Percentiles rank a stretch among this genome's conserved stretches.
Conservation (phyloP, 2,329 filamentous ascomycete genomes). For the Corniculantispora saksenae region DNA sequence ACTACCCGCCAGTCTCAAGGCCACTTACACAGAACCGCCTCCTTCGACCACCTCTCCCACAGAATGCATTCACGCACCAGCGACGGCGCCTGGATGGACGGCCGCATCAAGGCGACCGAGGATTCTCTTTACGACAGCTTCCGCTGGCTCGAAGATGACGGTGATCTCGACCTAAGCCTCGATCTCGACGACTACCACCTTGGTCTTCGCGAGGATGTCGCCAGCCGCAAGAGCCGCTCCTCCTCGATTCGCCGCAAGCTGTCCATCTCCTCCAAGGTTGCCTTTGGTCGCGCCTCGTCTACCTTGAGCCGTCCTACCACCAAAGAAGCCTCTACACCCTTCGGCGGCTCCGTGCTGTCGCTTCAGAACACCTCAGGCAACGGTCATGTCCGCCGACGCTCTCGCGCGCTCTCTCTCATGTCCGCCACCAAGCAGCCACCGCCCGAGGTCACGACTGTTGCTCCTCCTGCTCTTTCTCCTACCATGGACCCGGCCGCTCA, state of each 20-base stretch:
- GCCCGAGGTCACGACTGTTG: slow-evolving; percentile 25
- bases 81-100: slow-evolving; percentile 22
- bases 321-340: slow-evolving; percentile 38
- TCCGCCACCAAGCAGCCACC: slow-evolving; percentile 43
- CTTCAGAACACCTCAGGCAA: slow-evolving; percentile 28
- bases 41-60: slow-evolving; percentile 19
- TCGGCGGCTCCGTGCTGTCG: slow-evolving; percentile 23
- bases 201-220: slow-evolving; percentile 55
- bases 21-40: slow-evolving; percentile 13
- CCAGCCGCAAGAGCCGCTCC: slow-evolving; percentile 46
- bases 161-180: slow-evolving; percentile 67
- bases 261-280: slow-evolving; percentile 66
- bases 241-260: slow-evolving; percentile 70
- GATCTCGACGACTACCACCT: slow-evolving; percentile 70
- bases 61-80: slow-evolving; percentile 29
- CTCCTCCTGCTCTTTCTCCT: slow-evolving; percentile 29
- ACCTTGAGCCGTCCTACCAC: slow-evolving; percentile 50
- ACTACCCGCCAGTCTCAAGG: neutral
- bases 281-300: slow-evolving; percentile 58
- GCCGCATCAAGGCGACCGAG: slow-evolving; percentile 36
- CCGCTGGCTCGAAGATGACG: slow-evolving; percentile 72
- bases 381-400: slow-evolving; percentile 50
- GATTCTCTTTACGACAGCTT: slow-evolving; percentile 67
- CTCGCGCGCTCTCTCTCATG: slow-evolving; percentile 57
- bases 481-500: slow-evolving; percentile 73